These are phyloP conservation scores for Syzygium malaccense DNA, from an alignment of 441 rosid species.

Conservation along the genomic window DNA sequence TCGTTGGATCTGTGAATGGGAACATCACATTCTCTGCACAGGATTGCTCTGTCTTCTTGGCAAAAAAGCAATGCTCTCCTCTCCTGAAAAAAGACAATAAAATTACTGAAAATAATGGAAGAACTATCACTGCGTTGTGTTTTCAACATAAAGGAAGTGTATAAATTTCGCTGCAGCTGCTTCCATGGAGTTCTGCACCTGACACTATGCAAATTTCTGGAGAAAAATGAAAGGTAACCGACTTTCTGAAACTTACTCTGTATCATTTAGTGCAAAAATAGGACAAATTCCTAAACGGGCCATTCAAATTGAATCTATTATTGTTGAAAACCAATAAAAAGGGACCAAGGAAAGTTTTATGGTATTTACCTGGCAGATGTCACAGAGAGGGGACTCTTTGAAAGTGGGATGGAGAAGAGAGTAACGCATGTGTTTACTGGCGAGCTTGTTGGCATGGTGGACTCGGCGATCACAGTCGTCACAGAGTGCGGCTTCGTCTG, in stretches of 20 bases:
- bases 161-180: not conserved
- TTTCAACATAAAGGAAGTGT: not conserved
- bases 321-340: not conserved
- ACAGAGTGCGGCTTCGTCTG: conserved; percentile 16
- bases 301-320: not conserved
- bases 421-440: conserved; percentile 3
- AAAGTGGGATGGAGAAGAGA: not conserved
- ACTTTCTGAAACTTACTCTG: not conserved
- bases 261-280: not conserved
- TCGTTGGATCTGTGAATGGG: conserved; percentile 73
- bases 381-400: conserved; percentile 9
- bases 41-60: conserved; percentile 82
- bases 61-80: conserved; percentile 77
- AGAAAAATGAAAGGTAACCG: not conserved
- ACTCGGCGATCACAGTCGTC: conserved; percentile 10
- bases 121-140: not conserved
- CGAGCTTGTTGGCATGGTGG: conserved; percentile 20
- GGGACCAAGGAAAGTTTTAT: not conserved
- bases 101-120: not conserved
- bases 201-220: not conserved
- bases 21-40: conserved; percentile 90
- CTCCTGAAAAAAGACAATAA: conserved; percentile 32
- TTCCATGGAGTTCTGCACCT: not conserved
- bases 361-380: conserved; percentile 8
- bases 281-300: not conserved